These are phyloP conservation scores for Aspergillus pseudotamarii DNA, from an alignment of 2,329 filamentous ascomycete genomes.

Conservation along the genomic window DNA sequence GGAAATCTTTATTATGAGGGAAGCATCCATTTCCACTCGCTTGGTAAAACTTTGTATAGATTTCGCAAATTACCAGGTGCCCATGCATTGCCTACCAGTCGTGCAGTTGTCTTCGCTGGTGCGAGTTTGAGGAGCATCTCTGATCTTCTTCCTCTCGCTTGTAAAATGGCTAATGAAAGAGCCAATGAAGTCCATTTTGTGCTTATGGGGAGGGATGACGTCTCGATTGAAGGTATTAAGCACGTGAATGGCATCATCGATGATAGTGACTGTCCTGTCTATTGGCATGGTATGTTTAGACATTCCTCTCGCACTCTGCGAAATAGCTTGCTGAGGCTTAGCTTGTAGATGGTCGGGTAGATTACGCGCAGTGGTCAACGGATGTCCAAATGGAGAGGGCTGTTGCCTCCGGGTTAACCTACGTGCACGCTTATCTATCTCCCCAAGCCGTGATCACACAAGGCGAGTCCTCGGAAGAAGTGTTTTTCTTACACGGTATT, in stretches of 20 bases:
- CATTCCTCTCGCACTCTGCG: not conserved
- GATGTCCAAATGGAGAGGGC: conserved; percentile 69
- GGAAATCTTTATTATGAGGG: conserved; percentile 64
- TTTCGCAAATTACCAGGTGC: conserved; percentile 59
- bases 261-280: conserved; percentile 65
- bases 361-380: conserved; percentile 70
- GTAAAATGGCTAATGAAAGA: conserved; percentile 74
- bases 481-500: conserved; percentile 66
- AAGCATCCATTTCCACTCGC: conserved; percentile 66
- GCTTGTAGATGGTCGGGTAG: conserved; percentile 69
- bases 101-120: conserved; percentile 71
- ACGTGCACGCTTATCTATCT: conserved; percentile 73
- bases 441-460: conserved; percentile 79
- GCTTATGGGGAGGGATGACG: conserved; percentile 72
- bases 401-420: conserved; percentile 66
- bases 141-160: conserved; percentile 77
- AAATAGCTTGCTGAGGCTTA: conserved; percentile 6
- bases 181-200: conserved; percentile 80
- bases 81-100: conserved; percentile 61
- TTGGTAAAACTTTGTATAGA: conserved; percentile 65
- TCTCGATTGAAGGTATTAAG: conserved; percentile 69
- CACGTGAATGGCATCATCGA: conserved; percentile 81
- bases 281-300: conserved; percentile 55
- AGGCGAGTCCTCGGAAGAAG: conserved; percentile 66
- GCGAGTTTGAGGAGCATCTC: conserved; percentile 74